Evolutionary conservation across 1,284 basidiomycete species (phyloP).

Genomic region (Boletus sp.): DNA sequence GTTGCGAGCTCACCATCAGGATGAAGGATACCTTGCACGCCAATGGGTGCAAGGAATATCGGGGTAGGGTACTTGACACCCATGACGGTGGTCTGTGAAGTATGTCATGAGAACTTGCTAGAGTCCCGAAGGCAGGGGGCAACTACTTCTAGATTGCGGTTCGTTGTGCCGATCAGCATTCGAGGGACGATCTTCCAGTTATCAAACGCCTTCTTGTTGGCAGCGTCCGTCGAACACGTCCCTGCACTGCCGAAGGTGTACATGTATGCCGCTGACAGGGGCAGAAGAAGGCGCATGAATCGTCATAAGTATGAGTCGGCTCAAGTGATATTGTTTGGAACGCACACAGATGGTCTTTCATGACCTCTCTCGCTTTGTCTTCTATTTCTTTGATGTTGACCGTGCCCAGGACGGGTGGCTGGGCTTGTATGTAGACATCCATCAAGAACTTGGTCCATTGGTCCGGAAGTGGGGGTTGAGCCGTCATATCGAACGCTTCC

Average conservation of each 20-base stretch:
- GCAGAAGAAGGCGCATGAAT: background rate
- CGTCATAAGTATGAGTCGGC: background rate
- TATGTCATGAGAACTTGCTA: background rate
- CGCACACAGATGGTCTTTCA: constrained; percentile 50
- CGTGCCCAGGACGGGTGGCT: constrained; percentile 51
- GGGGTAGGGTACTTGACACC: constrained; percentile 54
- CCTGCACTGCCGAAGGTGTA: constrained; percentile 57
- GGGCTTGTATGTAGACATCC: constrained; percentile 43
- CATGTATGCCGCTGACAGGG: constrained; percentile 46
- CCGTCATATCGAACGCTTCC: constrained; percentile 24
- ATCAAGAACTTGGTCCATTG: constrained; percentile 35
- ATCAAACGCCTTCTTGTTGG: constrained; percentile 48
- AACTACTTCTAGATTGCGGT: constrained; percentile 52
- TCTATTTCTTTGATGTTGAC: constrained; percentile 56
- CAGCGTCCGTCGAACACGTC: constrained; percentile 44
- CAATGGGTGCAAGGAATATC: constrained; percentile 58
- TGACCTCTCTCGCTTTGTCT: constrained; percentile 50
- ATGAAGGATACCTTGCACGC: constrained; percentile 61
- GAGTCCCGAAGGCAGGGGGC: background rate
- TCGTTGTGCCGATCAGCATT: constrained; percentile 59
- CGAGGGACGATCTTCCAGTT: constrained; percentile 57
- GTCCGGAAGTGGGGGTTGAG: constrained; percentile 21
- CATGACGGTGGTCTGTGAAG: constrained; percentile 48
- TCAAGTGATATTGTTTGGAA: background rate
- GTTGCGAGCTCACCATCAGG: constrained; percentile 58